Base-by-base conservation (phyloP, 2,329 filamentous ascomycete species). In the Chaetomium olivaceum region DNA sequence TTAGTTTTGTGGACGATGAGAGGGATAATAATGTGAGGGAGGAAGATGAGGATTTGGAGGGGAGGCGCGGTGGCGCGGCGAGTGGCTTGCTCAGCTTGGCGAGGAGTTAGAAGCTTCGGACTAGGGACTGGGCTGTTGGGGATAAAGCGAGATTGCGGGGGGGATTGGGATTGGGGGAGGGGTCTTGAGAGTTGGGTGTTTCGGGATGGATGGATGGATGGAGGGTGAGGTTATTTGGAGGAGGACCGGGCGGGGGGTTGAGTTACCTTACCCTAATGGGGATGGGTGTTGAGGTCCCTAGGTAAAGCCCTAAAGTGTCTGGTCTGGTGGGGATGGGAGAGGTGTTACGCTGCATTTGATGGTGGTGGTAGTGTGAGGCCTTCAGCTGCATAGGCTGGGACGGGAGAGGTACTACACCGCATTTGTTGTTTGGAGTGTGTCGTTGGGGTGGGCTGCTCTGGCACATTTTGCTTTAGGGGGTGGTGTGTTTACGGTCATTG, bases 41-140 rank as follows among this genome's bases (percentile, higher is more conserved):
- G n/a, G 16, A 27, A 23, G 57, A 58, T 4, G 46, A 57, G 25
- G 70, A 59, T 4, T 19, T 58, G 27, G 16, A 19, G 21, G 72
- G 70, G n/a, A 12, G 27, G 16, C 52, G 63, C 5, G 63, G 63
- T 4, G 78, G 80, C 54, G 84, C 84, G 9, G 84, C 81, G 14
- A 82, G 81, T 71, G 85, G 82, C 8, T 72, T 88, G 69, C 74
- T 87, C 29, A 72, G 74, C 46, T 66, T 76, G 58, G 76, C 78
- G 25, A 74, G 76, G 64, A 71, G 73, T 56, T 77, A 71, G 68
- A 65, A 55, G 56, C 62, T 63, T 46, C 51, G 43, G 62, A 66
- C 56, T 1, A 57, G 16, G 56, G 39, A 50, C 12, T 64, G 63
- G 63, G 50, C 19, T 36, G 51, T 19, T 11, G 29, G n/a, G 54